phyloP scores from a whole-genome alignment of 2,329 filamentous ascomycete genomes.

The Aulographum hederae region DNA sequence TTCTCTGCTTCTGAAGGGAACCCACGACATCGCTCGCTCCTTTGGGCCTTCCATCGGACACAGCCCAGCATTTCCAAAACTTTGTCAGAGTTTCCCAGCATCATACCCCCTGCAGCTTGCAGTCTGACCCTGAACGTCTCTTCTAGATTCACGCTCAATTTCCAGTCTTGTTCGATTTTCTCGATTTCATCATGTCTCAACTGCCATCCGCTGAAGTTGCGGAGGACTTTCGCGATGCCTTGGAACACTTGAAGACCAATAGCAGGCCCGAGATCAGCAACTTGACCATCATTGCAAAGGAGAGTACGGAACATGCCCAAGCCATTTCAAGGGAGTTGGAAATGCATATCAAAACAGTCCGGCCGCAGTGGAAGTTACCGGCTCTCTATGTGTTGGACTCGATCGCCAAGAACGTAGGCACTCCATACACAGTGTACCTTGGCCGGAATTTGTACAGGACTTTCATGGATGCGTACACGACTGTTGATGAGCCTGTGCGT shows the following conservation, averaged over 20 bases:
- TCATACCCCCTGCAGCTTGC: too few species aligned
- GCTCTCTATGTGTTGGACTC: slow-evolving; percentile 97
- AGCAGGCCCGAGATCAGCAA: slow-evolving; percentile 93
- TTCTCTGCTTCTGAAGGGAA: too few species aligned
- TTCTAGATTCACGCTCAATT: too few species aligned
- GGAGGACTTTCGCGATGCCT: slow-evolving; percentile 81
- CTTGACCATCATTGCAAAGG: slow-evolving; percentile 89
- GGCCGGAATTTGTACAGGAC: slow-evolving; percentile 81
- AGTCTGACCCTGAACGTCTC: too few species aligned
- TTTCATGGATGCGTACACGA: slow-evolving; percentile 90
- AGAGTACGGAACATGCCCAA: slow-evolving; percentile 89
- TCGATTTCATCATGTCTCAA: slow-evolving; percentile 2
- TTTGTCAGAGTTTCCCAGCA: too few species aligned
- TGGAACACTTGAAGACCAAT: slow-evolving; percentile 82
- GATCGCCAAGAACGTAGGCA: slow-evolving; percentile 96
- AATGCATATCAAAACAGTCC: slow-evolving; percentile 88
- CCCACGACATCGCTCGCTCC: too few species aligned
- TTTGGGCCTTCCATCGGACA: too few species aligned
- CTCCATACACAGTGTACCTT: slow-evolving; percentile 90
- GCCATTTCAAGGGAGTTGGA: slow-evolving; percentile 81
- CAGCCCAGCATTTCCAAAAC: too few species aligned
- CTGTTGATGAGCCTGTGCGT: slow-evolving; percentile 67
- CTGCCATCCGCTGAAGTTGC: slow-evolving; percentile 65
- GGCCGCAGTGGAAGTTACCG: slow-evolving; percentile 76
- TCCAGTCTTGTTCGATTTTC: too few species aligned